phyloP scores from a whole-genome alignment of 2,329 filamentous ascomycete species.

The Xylariaceae sp. region DNA sequence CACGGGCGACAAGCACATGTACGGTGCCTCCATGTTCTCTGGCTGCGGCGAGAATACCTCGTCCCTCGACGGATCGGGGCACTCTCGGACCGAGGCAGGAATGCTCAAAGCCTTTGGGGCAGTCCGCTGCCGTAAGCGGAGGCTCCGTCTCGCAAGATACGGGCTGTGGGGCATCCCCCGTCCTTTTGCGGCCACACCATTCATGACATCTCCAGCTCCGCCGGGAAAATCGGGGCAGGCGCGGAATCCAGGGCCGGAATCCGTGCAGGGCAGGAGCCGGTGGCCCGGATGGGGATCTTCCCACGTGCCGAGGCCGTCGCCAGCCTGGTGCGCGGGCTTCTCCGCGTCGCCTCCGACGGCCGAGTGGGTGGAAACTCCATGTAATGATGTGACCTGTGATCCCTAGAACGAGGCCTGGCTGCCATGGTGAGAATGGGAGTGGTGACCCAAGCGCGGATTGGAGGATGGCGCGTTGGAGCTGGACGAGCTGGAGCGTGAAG shows the following conservation, averaged over 20 bases:
- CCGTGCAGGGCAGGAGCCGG: slow-evolving; percentile 31
- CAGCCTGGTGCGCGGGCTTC: slow-evolving; percentile 19
- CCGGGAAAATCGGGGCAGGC: slow-evolving; percentile 15
- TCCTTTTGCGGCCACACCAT: slow-evolving; percentile 47
- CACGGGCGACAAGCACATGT: slow-evolving; percentile 13
- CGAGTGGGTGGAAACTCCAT: slow-evolving; percentile 33
- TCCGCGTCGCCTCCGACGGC: slow-evolving; percentile 20
- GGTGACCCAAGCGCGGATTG: slow-evolving; percentile 22
- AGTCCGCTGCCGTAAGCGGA: slow-evolving; percentile 23
- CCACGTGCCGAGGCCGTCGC: slow-evolving; percentile 29
- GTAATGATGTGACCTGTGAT: slow-evolving; percentile 51
- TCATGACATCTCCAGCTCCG: slow-evolving; percentile 31
- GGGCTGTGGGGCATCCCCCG: slow-evolving; percentile 25
- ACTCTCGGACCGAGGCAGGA: slow-evolving; percentile 25
- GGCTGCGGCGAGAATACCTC: slow-evolving; percentile 18
- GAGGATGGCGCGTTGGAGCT: slow-evolving; percentile 40
- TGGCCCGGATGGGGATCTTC: slow-evolving; percentile 44
- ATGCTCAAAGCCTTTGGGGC: slow-evolving; percentile 30
- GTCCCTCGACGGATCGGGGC: slow-evolving; percentile 19
- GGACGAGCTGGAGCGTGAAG: slow-evolving; percentile 36
- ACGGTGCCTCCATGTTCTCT: slow-evolving; percentile 5
- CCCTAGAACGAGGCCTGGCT: slow-evolving; percentile 47
- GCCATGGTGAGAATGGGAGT: slow-evolving; percentile 31
- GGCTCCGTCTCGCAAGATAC: slow-evolving; percentile 20
- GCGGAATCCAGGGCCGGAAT: slow-evolving; percentile 21